A percentile compares a stretch with the other conserved stretches of the same genome.
phyloP scores from a whole-genome alignment of 2,329 filamentous ascomycete genomes.

The Alternaria sp. region DNA sequence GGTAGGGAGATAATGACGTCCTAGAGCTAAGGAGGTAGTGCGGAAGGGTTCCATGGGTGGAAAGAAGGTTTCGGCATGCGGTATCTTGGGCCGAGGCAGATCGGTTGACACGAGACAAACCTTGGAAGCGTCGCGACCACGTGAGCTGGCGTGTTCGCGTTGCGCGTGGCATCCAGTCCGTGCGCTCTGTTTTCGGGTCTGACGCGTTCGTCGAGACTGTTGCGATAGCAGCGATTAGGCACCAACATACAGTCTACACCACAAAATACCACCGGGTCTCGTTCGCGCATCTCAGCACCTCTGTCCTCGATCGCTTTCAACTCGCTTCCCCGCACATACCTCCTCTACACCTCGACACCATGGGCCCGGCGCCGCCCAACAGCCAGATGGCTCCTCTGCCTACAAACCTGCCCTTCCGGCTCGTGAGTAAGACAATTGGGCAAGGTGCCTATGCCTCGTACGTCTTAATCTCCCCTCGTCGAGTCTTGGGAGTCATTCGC shows the following conservation, averaged over 20 bases:
- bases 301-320: background rate
- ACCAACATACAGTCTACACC: background rate
- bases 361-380: slow-evolving; percentile 44
- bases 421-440: slow-evolving; percentile 95
- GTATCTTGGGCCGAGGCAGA: background rate
- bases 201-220: slow-evolving; percentile 5
- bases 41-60: background rate
- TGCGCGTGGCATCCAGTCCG: slow-evolving; percentile 1
- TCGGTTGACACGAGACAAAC: background rate
- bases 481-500: background rate
- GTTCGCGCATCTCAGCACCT: background rate
- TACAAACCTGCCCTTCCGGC: slow-evolving; percentile 83
- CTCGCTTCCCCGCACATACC: background rate
- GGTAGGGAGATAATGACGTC: background rate
- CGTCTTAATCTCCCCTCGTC: background rate
- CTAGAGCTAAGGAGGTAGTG: background rate
- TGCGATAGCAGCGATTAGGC: background rate
- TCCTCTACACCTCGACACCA: slow-evolving; percentile 7
- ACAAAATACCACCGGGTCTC: background rate
- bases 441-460: slow-evolving; percentile 94
- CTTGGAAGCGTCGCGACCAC: background rate
- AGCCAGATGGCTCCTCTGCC: slow-evolving; percentile 91
- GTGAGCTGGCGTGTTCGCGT: slow-evolving; percentile 13
- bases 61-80: background rate
- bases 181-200: slow-evolving; percentile 5